Evolutionary conservation across 2,329 filamentous ascomycete species (phyloP).

Genomic region (Botrytis galanthina): DNA sequence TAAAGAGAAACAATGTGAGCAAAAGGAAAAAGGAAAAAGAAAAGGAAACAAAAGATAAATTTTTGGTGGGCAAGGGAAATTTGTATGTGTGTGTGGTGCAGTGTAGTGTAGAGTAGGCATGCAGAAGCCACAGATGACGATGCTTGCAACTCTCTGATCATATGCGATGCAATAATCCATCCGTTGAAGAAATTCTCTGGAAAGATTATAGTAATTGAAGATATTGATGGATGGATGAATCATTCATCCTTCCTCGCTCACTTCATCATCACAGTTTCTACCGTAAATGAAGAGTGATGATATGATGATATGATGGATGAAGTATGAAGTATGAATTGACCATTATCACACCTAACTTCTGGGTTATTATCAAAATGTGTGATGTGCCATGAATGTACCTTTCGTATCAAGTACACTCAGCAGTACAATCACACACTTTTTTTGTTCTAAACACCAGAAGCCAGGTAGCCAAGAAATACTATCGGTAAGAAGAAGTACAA

Average conservation of each 20-base stretch:
- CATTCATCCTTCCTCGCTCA: background rate
- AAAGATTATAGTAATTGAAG: background rate
- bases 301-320: too few relatives aligned
- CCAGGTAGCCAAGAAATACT: slow-evolving; percentile 12
- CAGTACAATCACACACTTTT: slow-evolving; percentile 6
- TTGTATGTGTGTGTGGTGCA: background rate
- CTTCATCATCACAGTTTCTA: background rate
- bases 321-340: background rate
- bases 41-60: background rate
- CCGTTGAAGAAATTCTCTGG: background rate
- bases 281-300: background rate
- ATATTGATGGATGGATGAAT: background rate
- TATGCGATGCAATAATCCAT: background rate
- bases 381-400: slow-evolving; percentile 6
- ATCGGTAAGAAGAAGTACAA: slow-evolving; percentile 12
- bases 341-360: background rate
- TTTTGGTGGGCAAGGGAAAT: slow-evolving; percentile 5
- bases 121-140: slow-evolving; percentile 3
- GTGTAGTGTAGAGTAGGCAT: background rate
- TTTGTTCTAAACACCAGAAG: slow-evolving; percentile 7
- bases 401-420: background rate
- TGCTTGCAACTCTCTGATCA: slow-evolving; percentile 11
- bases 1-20: background rate
- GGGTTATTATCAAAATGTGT: background rate
- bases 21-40: too few relatives aligned